A percentile compares a stretch with the other conserved stretches of the same genome.
phyloP scores from a whole-genome alignment of 257 asterid genomes.

The Nyctanthes arbortristis region DNA sequence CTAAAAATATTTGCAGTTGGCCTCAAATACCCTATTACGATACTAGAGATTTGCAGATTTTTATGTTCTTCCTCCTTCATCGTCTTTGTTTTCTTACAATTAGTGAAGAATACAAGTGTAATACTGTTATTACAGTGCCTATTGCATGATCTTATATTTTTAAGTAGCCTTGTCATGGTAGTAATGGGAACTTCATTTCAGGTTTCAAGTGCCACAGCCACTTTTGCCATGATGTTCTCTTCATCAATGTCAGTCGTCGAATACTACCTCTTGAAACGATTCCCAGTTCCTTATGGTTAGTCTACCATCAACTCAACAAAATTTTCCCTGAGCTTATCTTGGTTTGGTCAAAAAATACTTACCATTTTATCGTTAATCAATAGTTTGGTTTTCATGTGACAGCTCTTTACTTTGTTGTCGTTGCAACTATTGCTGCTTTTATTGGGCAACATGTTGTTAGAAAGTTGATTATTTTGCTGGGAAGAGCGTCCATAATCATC shows the following conservation, averaged over 20 bases:
- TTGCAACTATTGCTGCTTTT: conserved; percentile 82
- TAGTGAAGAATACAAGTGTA: not conserved
- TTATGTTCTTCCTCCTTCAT: too few species aligned
- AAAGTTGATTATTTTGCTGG: conserved; percentile 60
- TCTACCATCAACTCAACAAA: conserved; percentile 1
- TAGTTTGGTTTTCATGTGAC: conserved; percentile 24
- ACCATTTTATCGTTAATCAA: not conserved
- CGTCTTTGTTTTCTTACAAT: not conserved
- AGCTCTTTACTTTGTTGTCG: conserved; percentile 74
- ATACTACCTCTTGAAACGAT: conserved; percentile 87
- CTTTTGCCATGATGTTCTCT: conserved; percentile 98
- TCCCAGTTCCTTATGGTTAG: conserved; percentile 94
- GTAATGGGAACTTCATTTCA: conserved; percentile 20
- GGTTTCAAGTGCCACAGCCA: conserved; percentile 99
- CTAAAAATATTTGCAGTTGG: too few species aligned
- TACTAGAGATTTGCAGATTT: too few species aligned
- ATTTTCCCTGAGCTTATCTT: not conserved
- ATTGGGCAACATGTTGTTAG: conserved; percentile 85
- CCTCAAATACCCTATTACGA: too few species aligned
- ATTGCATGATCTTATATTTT: not conserved
- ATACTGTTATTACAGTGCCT: not conserved
- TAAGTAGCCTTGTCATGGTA: not conserved
- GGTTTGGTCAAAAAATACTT: not conserved
- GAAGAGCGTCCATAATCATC: conserved; percentile 91
- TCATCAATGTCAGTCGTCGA: conserved; percentile 98